Percentiles rank a stretch among this genome's conserved stretches.
These are phyloP conservation scores for Globisporangium iwayamae DNA, from an alignment of 352 stramenopile species.

Conservation along the genomic window DNA sequence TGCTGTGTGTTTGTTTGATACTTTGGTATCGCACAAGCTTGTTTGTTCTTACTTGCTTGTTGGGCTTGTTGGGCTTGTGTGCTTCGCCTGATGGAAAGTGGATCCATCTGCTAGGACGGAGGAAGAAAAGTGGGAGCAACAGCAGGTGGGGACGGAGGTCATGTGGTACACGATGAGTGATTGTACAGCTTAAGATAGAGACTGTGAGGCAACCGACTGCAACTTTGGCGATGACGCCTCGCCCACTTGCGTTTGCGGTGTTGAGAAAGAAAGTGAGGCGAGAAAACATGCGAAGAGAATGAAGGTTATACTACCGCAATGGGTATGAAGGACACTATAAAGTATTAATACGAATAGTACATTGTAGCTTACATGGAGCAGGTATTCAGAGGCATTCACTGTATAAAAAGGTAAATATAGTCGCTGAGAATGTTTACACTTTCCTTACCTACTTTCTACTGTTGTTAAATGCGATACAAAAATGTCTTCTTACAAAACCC, in stretches of 20 bases:
- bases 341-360: not conserved
- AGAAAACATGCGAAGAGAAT: slow-evolving; percentile 1
- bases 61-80: not conserved
- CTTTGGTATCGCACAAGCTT: slow-evolving; percentile 3
- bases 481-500: too few relatives aligned
- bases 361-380: too few relatives aligned
- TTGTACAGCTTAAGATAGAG: not conserved
- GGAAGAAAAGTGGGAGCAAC: not conserved
- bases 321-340: not conserved
- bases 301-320: not conserved
- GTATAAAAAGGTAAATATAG: not conserved
- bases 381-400: too few relatives aligned
- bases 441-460: not conserved
- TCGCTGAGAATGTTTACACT: not conserved
- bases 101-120: slow-evolving; percentile 5
- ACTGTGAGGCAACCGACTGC: not conserved
- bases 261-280: not conserved
- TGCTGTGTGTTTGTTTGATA: not conserved
- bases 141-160: slow-evolving; percentile 1
- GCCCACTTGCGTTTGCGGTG: not conserved
- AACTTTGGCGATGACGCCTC: not conserved
- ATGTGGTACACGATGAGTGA: not conserved
- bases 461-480: too few relatives aligned
- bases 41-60: not conserved
- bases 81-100: not conserved